Evolutionary conservation across 2,329 filamentous ascomycete species (phyloP).

Genomic region (Verticillium nonalfalfae): DNA sequence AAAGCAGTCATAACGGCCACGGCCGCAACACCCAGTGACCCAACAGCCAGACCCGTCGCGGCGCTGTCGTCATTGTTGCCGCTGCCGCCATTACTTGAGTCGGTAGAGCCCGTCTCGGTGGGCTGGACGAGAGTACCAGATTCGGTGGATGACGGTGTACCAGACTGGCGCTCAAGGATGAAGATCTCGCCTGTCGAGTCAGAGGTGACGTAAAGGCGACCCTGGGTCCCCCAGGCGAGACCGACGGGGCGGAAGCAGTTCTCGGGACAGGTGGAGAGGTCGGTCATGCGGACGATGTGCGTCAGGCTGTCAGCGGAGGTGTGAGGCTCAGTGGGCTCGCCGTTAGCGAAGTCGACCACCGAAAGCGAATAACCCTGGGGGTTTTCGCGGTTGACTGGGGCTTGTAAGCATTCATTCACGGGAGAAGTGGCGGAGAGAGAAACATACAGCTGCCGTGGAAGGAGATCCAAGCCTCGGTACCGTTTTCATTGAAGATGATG

Average conservation of each 20-base stretch:
- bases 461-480: slow-evolving; percentile 56
- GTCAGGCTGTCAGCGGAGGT: slow-evolving; percentile 39
- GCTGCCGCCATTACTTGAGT: background rate
- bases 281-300: slow-evolving; percentile 49
- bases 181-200: slow-evolving; percentile 63
- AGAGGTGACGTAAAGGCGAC: slow-evolving; percentile 55
- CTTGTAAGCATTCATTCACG: slow-evolving; percentile 1
- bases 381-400: slow-evolving; percentile 31
- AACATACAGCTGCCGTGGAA: slow-evolving; percentile 66
- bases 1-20: background rate
- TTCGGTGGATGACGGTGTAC: slow-evolving; percentile 2
- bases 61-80: background rate
- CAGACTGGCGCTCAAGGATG: slow-evolving; percentile 30
- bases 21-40: background rate
- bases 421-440: background rate
- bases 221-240: slow-evolving; percentile 42
- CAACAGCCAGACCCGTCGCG: background rate
- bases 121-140: slow-evolving; percentile 5
- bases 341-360: slow-evolving; percentile 31
- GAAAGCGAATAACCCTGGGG: slow-evolving; percentile 41
- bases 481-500: slow-evolving; percentile 56
- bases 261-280: slow-evolving; percentile 45
- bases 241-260: slow-evolving; percentile 59
- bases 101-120: background rate
- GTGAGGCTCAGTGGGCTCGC: slow-evolving; percentile 29